Base-by-base conservation (phyloP, 768 basidiomycete genomes). In the Hirschioporus abietinus region DNA sequence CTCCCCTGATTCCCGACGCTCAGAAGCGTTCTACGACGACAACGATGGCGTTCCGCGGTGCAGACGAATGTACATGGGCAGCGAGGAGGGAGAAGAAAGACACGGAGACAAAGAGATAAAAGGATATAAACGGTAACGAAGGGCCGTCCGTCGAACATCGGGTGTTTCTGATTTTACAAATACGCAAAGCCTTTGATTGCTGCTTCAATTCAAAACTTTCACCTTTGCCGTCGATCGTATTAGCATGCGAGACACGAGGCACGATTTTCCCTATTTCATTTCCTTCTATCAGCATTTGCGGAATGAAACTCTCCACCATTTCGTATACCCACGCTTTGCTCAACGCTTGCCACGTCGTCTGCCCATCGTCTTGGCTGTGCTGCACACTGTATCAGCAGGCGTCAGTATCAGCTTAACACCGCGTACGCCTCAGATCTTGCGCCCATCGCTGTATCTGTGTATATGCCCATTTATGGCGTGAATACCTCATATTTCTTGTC, bases 141-240 rank as follows among this genome's bases (percentile, higher is more conserved):
- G 42, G 42, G 42, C 2, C 42, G 42, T 52, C 42, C 42, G 42
- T 52, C 42, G 42, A 52, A 52, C 15, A 20, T 52, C 42, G 42
- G 42, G 42, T 52, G 42, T 52, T 52, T 52, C 42, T 52, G 42
- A 52, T 52, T 52, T 52, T 52, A 52, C 42, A 52, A 52, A 52
- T 52, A 10, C 15, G 20, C 42, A 52, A 52, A 52, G 5, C 3
- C 42, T 52, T 52, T 52, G 42, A 3, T 52, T 12, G 15, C 4
- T 52, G 42, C 42, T 52, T 12, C 42, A 52, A 52, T 52, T 52
- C 42, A 52, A 52, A 15, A 5, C 42, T 52, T 20, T 52, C 42
- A 2, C 42, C 30, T 30, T 30, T 52, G 42, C 42, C 42, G 42
- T 52, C 42, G 42, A 52, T 52, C 42, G 42, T 20, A 52, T 52